phyloP scores from a whole-genome alignment of 805 yeast species.

The Saturnispora sekii region DNA sequence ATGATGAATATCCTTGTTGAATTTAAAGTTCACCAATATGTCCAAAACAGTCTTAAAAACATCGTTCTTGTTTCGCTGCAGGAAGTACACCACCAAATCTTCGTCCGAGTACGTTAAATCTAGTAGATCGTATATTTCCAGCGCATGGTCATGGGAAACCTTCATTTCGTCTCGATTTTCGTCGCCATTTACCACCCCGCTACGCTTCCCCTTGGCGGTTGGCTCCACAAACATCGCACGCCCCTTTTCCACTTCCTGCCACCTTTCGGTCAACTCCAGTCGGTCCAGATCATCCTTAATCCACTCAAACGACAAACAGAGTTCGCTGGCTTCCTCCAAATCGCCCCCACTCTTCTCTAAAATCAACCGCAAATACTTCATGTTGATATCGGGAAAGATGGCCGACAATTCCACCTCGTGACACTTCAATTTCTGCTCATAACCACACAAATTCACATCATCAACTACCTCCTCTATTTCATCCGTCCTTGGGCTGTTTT shows the following conservation, averaged over 20 bases:
- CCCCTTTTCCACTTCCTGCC: conserved; percentile 13
- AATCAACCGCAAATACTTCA: conserved; percentile 22
- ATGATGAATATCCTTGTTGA: not conserved
- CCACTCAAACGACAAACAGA: conserved; percentile 21
- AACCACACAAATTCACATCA: not conserved
- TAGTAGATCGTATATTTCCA: conserved; percentile 11
- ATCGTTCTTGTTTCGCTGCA: conserved; percentile 9
- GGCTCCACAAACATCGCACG: not conserved
- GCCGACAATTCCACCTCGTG: conserved; percentile 18
- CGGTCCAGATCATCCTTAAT: conserved; percentile 9
- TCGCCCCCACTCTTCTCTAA: conserved; percentile 26
- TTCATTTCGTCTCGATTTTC: not conserved
- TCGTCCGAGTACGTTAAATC: conserved; percentile 3
- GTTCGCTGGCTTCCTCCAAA: conserved; percentile 25
- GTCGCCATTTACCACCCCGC: not conserved
- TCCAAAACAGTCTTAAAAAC: conserved; percentile 14
- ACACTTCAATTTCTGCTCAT: not conserved
- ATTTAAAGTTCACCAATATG: conserved; percentile 11
- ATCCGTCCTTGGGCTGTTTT: not conserved
- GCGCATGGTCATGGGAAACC: conserved; percentile 5
- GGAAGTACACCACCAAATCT: conserved; percentile 10
- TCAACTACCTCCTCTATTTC: not conserved
- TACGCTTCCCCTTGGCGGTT: not conserved
- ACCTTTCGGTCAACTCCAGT: not conserved
- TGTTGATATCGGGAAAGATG: conserved; percentile 37